phyloP scores from a whole-genome alignment of 768 basidiomycete species.

The Collybiopsis luxurians region DNA sequence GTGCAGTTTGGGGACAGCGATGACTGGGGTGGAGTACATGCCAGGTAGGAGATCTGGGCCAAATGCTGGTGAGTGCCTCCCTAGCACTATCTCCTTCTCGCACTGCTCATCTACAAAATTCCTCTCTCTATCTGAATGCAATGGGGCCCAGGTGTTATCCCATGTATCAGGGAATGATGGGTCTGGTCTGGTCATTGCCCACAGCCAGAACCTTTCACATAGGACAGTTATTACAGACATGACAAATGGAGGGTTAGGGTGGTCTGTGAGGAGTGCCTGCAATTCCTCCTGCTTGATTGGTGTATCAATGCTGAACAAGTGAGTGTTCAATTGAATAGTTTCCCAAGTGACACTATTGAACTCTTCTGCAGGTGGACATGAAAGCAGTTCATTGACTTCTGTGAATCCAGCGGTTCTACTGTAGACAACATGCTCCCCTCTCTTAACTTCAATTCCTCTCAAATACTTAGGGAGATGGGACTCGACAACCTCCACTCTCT shows the following conservation, averaged over 20 bases:
- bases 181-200: slow-evolving; percentile 13
- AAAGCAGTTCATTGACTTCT: neutral
- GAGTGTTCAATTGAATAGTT: neutral
- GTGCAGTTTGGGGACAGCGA: slow-evolving; percentile 26
- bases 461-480: neutral
- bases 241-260: slow-evolving; percentile 28
- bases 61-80: slow-evolving; percentile 21
- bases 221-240: slow-evolving; percentile 19
- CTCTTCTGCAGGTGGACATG: neutral
- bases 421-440: neutral
- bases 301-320: neutral
- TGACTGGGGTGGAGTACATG: slow-evolving; percentile 25
- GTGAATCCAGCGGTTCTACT: neutral
- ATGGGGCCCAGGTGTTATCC: slow-evolving; percentile 8
- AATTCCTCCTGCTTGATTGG: slow-evolving; percentile 19
- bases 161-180: slow-evolving; percentile 8
- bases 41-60: slow-evolving; percentile 14
- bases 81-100: slow-evolving; percentile 14
- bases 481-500: too few species aligned
- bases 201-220: slow-evolving; percentile 30
- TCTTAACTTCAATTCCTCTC: neutral
- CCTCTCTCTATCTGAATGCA: neutral
- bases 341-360: neutral
- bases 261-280: slow-evolving; percentile 14
- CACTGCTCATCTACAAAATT: slow-evolving; percentile 15